Base-by-base conservation (phyloP, 225 moss, liverwort and hornwort genomes). In the Polytrichum commune region DNA sequence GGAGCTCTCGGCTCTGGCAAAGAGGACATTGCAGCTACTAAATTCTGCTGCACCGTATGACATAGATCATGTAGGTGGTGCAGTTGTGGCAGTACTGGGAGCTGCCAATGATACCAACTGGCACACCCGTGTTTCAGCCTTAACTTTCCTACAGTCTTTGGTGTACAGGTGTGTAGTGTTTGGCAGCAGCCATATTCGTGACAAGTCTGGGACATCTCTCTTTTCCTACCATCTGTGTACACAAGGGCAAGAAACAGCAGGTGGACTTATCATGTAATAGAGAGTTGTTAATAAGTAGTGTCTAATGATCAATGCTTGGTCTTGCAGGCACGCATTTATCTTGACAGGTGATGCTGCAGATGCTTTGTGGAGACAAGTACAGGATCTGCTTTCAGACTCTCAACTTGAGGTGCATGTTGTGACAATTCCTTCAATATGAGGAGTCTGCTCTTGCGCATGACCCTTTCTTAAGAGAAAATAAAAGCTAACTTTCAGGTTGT, bases 111-210 rank as follows among this genome's bases (percentile, higher is more conserved):
- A 95, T 61, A 70, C 75, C 66, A 98, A 98, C 71, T 98, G 97
- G 97, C 95, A 93, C 72, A 98, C 95, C 53, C 86, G 97, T 68
- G 91, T 95, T 30, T 91, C 95, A 69, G 94, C 90, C 32, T 83
- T 98, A 77, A 85, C 84, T 29, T 98, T 92, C 72, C 83, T 95
- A 67, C 97, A 98, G 67, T 90, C 94, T 76, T 82, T 98, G 55
- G 82, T 87, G 27, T 96, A 96, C 87, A 83, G 96, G 96, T 96
- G 73, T 65, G 22, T 35, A 46, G 46, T 46, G 46, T 46, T 16
- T 46, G 16, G 46, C 46, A 46, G 13, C 46, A 13, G 46, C 13
- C 3, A 46, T 46, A 3, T 46, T 46, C 4, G 13, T 46, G 16
- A 46, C 62, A 62, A 62, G 27, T 62, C 1, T 8, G 62, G 62